These are phyloP conservation scores for Bacidia gigantensis DNA, from an alignment of 495 filamentous ascomycete genomes.

Conservation along the genomic window DNA sequence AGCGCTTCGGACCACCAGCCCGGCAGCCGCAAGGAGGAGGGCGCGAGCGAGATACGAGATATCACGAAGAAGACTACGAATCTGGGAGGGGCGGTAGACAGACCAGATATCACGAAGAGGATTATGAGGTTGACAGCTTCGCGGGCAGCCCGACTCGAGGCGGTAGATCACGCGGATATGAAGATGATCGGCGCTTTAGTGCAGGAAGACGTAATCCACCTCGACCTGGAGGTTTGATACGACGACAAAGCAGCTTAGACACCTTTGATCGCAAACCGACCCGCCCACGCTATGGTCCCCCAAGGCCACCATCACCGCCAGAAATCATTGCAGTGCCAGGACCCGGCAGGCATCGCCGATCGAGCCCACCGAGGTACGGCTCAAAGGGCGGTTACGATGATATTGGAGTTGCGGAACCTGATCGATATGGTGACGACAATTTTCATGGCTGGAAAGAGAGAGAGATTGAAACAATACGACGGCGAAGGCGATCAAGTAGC, in stretches of 20 bases:
- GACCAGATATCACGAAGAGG: conserved; percentile 32
- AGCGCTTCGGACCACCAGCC: conserved; percentile 40
- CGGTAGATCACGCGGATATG: conserved; percentile 29
- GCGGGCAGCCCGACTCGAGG: conserved; percentile 20
- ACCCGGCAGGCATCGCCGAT: conserved; percentile 17
- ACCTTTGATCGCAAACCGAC: conserved; percentile 56
- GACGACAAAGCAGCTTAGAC: conserved; percentile 55
- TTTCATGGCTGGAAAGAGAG: conserved; percentile 44
- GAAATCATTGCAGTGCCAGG: conserved; percentile 27
- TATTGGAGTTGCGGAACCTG: conserved; percentile 53
- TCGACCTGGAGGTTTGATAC: conserved; percentile 39
- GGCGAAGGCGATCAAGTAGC: conserved; percentile 20
- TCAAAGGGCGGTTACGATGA: conserved; percentile 38
- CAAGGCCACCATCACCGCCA: conserved; percentile 25
- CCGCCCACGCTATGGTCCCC: conserved; percentile 33
- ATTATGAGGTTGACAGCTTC: conserved; percentile 30
- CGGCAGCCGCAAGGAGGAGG: conserved; percentile 27
- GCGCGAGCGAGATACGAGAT: conserved; percentile 17
- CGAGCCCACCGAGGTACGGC: conserved; percentile 33
- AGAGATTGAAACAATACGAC: conserved; percentile 28
- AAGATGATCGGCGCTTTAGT: conserved; percentile 22
- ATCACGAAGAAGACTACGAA: conserved; percentile 36
- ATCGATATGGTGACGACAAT: conserved; percentile 54
- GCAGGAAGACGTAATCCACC: conserved; percentile 15
- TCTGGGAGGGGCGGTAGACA: conserved; percentile 25